Base-by-base conservation (phyloP, 2,329 filamentous ascomycete species). In the Pseudocercospora macadamiae region DNA sequence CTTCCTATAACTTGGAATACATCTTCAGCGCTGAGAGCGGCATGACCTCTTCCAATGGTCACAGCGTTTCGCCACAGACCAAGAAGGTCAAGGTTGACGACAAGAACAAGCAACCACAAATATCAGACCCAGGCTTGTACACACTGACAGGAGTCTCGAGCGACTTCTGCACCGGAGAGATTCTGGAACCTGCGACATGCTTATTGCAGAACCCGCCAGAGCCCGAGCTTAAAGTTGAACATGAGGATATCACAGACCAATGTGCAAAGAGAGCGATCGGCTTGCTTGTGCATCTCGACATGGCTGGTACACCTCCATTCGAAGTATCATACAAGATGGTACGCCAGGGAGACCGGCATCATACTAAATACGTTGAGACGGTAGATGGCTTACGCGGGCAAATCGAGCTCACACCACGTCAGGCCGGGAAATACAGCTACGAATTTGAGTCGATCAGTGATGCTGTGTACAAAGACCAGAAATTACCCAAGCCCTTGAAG, bases 201-300 rank as follows among this genome's bases (percentile, higher is more conserved):
- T 81, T 96, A 59, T 79, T 99, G 54, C 82, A 96, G 65, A 99
- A 97, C 65, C 95, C 95, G 4, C 88, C 95, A 0, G 88, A 96
- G 75, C 95, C 95, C 8, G 86, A 88, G 55, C 74, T 99, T 58
- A 81, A 85, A 3, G 79, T 99, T 51, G 83, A 83, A 28, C 82
- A 86, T 5, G 89, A 96, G 67, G 88, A 92, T 62, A 92, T 99
- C 42, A 89, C 91, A 53, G 95, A 99, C 74, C 96, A 96, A 72
- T 99, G 95, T 73, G 93, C 93, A 32, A 92, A 93, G 48, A 96
- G 92, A 70, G 91, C 95, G 0, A 90, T 99, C 62, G 95, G 95
- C 37, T 83, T 99, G 55, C 85, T 89, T 9, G 90, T 99, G 39
- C 89, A 95, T 69, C 79, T 99, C 51, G 92, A 97, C 71, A 82